Percentiles rank a stretch among this genome's conserved stretches.
phyloP scores from a whole-genome alignment of 2,329 filamentous ascomycete genomes.

The Fusarium keratoplasticum region DNA sequence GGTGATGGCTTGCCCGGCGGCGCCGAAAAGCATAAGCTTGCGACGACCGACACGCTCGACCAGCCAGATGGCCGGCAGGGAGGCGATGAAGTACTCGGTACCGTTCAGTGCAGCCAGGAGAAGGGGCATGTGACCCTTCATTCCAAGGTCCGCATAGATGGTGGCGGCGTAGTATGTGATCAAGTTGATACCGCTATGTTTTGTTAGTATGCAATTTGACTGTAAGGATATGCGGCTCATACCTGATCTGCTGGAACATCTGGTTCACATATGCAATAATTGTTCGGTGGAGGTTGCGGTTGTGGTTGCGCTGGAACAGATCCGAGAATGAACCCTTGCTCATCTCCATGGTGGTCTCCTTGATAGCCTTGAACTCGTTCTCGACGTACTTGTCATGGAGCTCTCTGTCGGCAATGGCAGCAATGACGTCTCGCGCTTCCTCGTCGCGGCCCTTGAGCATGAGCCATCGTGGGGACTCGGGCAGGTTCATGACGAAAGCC shows the following conservation, averaged over 20 bases:
- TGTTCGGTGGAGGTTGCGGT: conserved; percentile 69
- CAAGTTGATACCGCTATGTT: conserved; percentile 64
- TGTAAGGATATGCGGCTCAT: neutral
- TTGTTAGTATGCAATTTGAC: neutral
- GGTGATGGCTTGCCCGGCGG: conserved; percentile 68
- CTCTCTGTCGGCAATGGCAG: conserved; percentile 66
- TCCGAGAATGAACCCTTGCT: conserved; percentile 70
- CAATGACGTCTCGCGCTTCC: conserved; percentile 60
- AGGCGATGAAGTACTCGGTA: conserved; percentile 70
- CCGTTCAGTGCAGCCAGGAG: conserved; percentile 61
- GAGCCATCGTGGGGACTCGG: conserved; percentile 65
- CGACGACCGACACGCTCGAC: conserved; percentile 76
- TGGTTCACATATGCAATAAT: conserved; percentile 72
- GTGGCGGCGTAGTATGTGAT: conserved; percentile 72
- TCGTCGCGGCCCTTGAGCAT: conserved; percentile 59
- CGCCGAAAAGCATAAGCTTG: conserved; percentile 78
- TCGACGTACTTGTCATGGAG: conserved; percentile 68
- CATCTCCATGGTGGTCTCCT: conserved; percentile 75
- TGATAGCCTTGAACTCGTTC: conserved; percentile 69
- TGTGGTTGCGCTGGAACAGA: conserved; percentile 68
- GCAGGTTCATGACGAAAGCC: conserved; percentile 61
- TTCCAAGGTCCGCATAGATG: conserved; percentile 67
- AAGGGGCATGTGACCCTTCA: conserved; percentile 66
- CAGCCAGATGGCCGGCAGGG: conserved; percentile 70
- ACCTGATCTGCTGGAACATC: conserved; percentile 68